A percentile compares a stretch with the other conserved stretches of the same genome.
phyloP scores from a whole-genome alignment of 2,329 filamentous ascomycete genomes.

The Dactylellina sp. region DNA sequence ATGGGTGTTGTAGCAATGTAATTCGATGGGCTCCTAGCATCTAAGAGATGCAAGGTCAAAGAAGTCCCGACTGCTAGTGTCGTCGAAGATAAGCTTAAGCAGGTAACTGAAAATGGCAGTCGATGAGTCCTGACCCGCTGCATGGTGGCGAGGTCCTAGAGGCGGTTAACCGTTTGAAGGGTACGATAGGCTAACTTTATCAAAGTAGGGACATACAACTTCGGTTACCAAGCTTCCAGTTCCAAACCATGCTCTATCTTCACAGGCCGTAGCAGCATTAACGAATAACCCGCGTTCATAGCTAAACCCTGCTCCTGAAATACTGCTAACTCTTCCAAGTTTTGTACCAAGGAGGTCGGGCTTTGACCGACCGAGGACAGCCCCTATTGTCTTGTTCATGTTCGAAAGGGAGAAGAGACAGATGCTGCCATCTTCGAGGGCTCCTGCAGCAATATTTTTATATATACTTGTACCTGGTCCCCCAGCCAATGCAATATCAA shows the following conservation, averaged over 20 bases:
- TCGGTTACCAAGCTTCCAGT: conserved; percentile 45
- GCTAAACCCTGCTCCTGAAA: conserved; percentile 10
- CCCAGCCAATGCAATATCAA: conserved; percentile 52
- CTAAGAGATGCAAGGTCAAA: conserved; percentile 82
- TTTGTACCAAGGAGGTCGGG: conserved; percentile 24
- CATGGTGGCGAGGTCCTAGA: conserved; percentile 57
- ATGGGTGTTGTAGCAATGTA: conserved; percentile 24
- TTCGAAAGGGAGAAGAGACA: conserved; percentile 58
- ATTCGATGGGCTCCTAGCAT: conserved; percentile 69
- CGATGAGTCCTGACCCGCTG: conserved; percentile 58
- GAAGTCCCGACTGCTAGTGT: conserved; percentile 85
- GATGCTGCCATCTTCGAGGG: conserved; percentile 58
- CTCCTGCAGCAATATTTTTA: conserved; percentile 54
- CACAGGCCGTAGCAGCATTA: conserved; percentile 51
- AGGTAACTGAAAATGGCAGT: conserved; percentile 85
- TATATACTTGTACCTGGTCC: not conserved
- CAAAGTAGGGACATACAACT: conserved; percentile 37
- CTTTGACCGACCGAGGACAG: conserved; percentile 51
- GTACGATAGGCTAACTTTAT: not conserved
- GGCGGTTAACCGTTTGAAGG: not conserved
- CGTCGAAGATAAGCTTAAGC: conserved; percentile 76
- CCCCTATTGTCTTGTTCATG: conserved; percentile 34
- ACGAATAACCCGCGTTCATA: conserved; percentile 57
- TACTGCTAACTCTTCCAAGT: conserved; percentile 1
- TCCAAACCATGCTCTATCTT: conserved; percentile 45